Evolutionary conservation across 352 stramenopile species (phyloP), one percentile per base, ranked within the genome.

Genomic region (Pythium volutum): DNA sequence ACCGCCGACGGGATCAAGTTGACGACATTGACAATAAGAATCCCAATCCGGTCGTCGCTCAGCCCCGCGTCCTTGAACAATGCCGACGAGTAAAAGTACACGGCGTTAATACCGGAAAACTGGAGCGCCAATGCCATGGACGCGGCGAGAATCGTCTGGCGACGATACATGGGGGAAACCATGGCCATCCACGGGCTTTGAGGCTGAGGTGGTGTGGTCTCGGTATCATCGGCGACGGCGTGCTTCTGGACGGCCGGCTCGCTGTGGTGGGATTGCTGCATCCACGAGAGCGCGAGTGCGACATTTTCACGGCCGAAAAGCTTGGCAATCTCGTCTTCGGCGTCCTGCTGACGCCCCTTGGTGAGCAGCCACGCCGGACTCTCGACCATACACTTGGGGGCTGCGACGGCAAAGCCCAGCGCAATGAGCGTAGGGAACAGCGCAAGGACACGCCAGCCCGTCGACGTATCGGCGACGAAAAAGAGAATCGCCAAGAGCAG

Each of bases 31-130:
- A 91, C 68, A 22, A 80, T 71, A 23, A 87, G 23, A 18, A 71
- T 84, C 47, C 79, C 81, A 20, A 88, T 51, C 36, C 81, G 81
- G 41, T 70, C 66, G 50, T 89, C 81, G 0, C 62, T 50, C 39
- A 91, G 74, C 7, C 81, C 81, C 9, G 79, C 78, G 29, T 79
- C 62, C 26, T 73, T 80, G 54, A 89, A 91, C 18, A 89, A 67
- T 9, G 63, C 63, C 18, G 75, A 86, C 25, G 81, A 89, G 62
- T 91, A 91, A 54, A 86, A 81, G 60, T 88, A 89, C 12, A 89
- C 74, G 33, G 76, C 81, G 50, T 86, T 91, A 69, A 91, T 73
- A 27, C 78, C 81, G 1, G 75, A 82, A 39, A 90, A 71, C 48
- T 88, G 80, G 52, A 85, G 74, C 0, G 71, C 60, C 12, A 64